Percentiles rank a stretch among this genome's conserved stretches.
These are phyloP conservation scores for Helichrysum umbraculigerum DNA, from an alignment of 129 eudicot genomes.

Conservation along the genomic window DNA sequence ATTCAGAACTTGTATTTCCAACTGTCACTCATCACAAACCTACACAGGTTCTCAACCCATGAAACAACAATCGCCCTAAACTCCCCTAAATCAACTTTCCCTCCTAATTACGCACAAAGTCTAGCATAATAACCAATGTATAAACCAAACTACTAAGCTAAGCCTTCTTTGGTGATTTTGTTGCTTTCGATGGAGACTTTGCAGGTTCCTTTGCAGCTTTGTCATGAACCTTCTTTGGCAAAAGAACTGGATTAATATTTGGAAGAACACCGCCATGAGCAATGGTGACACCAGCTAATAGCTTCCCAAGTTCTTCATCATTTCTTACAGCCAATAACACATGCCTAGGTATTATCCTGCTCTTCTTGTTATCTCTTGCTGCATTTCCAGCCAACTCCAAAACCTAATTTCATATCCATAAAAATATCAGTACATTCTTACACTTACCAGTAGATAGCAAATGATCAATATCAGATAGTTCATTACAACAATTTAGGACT, in stretches of 20 bases:
- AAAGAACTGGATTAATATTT: conserved; percentile 64
- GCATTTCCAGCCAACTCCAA: conserved; percentile 79
- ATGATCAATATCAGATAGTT: no score
- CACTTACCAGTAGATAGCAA: not conserved
- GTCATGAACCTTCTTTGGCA: conserved; percentile 57
- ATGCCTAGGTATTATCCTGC: conserved; percentile 58
- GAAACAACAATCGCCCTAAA: no score
- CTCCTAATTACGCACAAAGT: not conserved
- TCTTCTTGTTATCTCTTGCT: conserved; percentile 69
- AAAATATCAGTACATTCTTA: not conserved
- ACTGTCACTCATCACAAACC: not conserved
- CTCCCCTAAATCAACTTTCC: not conserved
- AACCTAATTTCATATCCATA: conserved; percentile 33
- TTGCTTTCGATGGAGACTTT: conserved; percentile 49
- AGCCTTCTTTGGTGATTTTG: conserved; percentile 53
- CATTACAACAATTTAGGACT: no score
- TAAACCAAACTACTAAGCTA: not conserved
- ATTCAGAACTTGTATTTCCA: no score
- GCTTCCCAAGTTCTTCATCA: conserved; percentile 63
- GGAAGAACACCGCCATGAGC: conserved; percentile 75
- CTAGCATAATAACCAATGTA: no score
- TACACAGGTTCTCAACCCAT: conserved; percentile 1
- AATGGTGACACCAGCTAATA: conserved; percentile 58
- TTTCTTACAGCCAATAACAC: conserved; percentile 58
- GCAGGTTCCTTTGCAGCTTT: conserved; percentile 45